phyloP scores from a whole-genome alignment of 83 land plant species.

The Picea mariana region DNA sequence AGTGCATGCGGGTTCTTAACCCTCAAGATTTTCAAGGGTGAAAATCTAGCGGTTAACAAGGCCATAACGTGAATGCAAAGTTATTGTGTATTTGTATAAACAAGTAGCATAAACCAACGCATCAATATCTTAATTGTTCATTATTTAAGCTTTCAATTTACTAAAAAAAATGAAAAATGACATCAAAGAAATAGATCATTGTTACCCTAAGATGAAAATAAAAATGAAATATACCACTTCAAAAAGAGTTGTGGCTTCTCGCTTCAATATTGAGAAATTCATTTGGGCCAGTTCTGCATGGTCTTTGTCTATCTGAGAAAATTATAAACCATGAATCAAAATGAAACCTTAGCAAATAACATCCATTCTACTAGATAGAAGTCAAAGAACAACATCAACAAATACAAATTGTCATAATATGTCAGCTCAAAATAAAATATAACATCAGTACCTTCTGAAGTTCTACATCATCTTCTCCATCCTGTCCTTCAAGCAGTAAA shows the following conservation, averaged over 20 bases:
- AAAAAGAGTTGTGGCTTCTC: conserved; percentile 74
- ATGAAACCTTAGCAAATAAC: background rate
- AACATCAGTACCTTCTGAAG: conserved; percentile 60
- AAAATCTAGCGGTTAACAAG: background rate
- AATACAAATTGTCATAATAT: background rate
- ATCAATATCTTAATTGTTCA: conserved; percentile 16
- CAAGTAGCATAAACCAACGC: background rate
- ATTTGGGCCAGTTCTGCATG: conserved; percentile 77
- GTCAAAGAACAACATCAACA: conserved; percentile 10
- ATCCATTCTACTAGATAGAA: background rate
- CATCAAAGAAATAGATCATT: background rate
- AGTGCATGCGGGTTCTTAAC: no score
- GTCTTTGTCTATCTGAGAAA: conserved; percentile 79
- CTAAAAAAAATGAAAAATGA: background rate
- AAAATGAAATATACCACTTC: conserved; percentile 61
- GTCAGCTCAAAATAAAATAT: background rate
- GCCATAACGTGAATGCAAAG: background rate
- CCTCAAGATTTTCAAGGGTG: no score
- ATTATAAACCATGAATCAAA: background rate
- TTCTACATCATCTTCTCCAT: conserved; percentile 73
- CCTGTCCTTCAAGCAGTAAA: conserved; percentile 74
- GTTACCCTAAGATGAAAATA: background rate
- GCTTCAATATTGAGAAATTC: conserved; percentile 75
- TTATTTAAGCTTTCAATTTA: background rate
- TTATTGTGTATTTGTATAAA: background rate